Percentiles rank a stretch among this genome's conserved stretches.
These are phyloP conservation scores for Stephania cephalantha DNA, from an alignment of 164 flowering plant species.

Conservation along the genomic window DNA sequence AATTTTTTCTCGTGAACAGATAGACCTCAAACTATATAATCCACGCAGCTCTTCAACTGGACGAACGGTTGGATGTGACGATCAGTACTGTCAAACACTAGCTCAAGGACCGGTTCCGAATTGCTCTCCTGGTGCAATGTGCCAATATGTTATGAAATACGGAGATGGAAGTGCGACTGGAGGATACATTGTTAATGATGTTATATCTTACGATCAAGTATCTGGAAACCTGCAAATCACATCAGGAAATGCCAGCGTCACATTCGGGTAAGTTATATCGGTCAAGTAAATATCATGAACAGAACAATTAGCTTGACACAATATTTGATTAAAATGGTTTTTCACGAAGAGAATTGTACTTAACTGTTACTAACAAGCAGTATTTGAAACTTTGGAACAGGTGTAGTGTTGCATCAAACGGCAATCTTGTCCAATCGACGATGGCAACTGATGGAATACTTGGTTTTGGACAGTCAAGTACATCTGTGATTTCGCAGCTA, in stretches of 20 bases:
- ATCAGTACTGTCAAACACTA: conserved; percentile 39
- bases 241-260: conserved; percentile 44
- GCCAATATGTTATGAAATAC: conserved; percentile 61
- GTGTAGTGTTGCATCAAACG: conserved; percentile 77
- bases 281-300: background rate
- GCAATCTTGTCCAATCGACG: conserved; percentile 51
- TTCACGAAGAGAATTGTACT: no score
- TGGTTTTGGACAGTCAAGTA: conserved; percentile 90
- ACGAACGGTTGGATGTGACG: conserved; percentile 51
- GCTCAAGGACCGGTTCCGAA: conserved; percentile 20
- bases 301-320: background rate
- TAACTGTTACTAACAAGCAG: no score
- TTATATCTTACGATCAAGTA: conserved; percentile 36
- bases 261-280: conserved; percentile 64
- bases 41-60: conserved; percentile 53
- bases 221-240: conserved; percentile 57
- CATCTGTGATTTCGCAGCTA: conserved; percentile 85
- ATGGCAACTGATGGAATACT: conserved; percentile 87
- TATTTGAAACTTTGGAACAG: conserved; percentile 25
- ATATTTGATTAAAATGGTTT: no score
- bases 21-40: conserved; percentile 65
- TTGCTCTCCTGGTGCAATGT: conserved; percentile 39
- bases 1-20: conserved; percentile 29
- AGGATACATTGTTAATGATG: conserved; percentile 74
- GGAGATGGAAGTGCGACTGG: conserved; percentile 91